Evolutionary conservation across 805 yeast species (phyloP), one percentile per base, ranked within the genome.

Genomic region (Jamesozyma jinghongensis): DNA sequence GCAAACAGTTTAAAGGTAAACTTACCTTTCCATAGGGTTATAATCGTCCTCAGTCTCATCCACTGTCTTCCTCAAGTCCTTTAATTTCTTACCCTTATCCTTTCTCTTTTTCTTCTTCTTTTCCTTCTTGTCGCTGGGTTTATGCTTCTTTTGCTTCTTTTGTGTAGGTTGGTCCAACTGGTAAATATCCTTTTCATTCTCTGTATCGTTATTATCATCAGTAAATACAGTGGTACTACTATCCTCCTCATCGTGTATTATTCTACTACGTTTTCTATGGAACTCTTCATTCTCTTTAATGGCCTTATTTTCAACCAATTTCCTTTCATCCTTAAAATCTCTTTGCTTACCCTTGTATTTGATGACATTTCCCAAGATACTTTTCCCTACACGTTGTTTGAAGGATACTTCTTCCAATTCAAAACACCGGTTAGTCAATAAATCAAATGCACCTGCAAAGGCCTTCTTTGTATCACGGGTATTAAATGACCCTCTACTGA

Each of bases 401-500:
- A 79, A 81, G 0, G 84, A 67, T 0, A 85, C 77, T 12, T 65
- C 61, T 51, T 84, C 74, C 62, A 86, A 64, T 34, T 77, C 84
- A 59, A 80, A 85, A 56, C 95, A 85, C 49, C 78, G 75, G 50
- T 80, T 81, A 0, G 79, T 74, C 28, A 87, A 64, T 40, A 86
- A 57, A 54, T 84, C 92, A 64, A 71, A 87, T 0, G 96, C 95
- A 32, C 95, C 95, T 14, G 81, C 79, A 65, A 90, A 87, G 0
- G 95, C 85, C 50, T 85, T 79, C 55, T 83, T 85, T 42, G 90
- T 72, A 51, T 81, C 85, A 30, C 85, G 63, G 32, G 85, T 66
- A 57, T 87, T 87, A 65, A 78, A 85, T 1, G 94, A 79, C 4
- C 95, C 85, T 50, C 95, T 69, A 35, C 92, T 78, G 36, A 90